A percentile compares a stretch with the other conserved stretches of the same genome.
phyloP scores from a whole-genome alignment of 345 rosid genomes.

The Acer negundo region DNA sequence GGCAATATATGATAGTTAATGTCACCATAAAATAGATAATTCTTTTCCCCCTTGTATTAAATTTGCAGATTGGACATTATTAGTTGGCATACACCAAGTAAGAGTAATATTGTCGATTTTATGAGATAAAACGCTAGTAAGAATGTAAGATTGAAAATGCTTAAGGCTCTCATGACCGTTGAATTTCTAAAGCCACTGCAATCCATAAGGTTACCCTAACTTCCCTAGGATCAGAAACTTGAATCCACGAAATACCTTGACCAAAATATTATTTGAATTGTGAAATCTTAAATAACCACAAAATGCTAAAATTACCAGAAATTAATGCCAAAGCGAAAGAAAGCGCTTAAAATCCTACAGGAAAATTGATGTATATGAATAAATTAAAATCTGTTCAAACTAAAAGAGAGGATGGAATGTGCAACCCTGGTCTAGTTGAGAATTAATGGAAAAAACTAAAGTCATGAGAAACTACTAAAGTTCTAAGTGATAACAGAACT shows the following conservation, averaged over 20 bases:
- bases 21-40: neutral
- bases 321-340: neutral
- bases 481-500: constrained; percentile 36
- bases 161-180: neutral
- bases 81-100: neutral
- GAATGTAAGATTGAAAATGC: neutral
- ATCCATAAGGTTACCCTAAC: neutral
- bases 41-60: neutral
- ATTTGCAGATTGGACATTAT: neutral
- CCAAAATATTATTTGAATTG: neutral
- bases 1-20: neutral
- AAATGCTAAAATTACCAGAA: neutral
- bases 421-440: neutral
- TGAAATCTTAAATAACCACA: neutral
- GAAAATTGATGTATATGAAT: neutral
- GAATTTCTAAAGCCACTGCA: neutral
- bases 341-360: neutral
- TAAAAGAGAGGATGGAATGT: neutral
- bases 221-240: neutral
- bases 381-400: neutral
- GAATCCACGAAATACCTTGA: neutral
- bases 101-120: neutral
- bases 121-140: neutral
- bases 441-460: neutral
- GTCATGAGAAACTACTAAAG: neutral